A percentile compares a stretch with the other conserved stretches of the same genome.
phyloP scores from a whole-genome alignment of 2,329 filamentous ascomycete genomes.

The Neofusicoccum parvum region DNA sequence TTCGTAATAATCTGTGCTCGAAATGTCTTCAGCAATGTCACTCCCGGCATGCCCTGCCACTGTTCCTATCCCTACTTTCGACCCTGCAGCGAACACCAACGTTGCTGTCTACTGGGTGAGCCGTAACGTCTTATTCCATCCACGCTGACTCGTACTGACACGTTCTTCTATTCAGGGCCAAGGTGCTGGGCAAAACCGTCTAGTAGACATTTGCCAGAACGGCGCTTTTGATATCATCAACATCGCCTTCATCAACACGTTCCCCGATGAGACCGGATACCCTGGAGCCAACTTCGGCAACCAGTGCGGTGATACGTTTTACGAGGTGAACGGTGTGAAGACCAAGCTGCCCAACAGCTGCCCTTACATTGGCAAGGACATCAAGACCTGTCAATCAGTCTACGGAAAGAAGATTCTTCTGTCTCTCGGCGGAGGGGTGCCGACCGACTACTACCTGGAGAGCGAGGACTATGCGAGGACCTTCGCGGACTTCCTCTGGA shows the following conservation, averaged over 20 bases:
- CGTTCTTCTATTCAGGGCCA: conserved; percentile 46
- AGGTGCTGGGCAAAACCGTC: conserved; percentile 47
- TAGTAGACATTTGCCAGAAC: conserved; percentile 45
- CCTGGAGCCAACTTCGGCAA: conserved; percentile 67
- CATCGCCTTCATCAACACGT: conserved; percentile 63
- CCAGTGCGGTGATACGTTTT: conserved; percentile 59
- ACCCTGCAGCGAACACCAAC: conserved; percentile 44
- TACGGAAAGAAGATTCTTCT: conserved; percentile 71
- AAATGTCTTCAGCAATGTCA: conserved; percentile 42
- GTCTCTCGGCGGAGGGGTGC: conserved; percentile 65
- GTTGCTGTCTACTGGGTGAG: conserved; percentile 70
- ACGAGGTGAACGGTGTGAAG: conserved; percentile 52
- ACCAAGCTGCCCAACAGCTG: conserved; percentile 53
- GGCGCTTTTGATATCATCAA: conserved; percentile 55
- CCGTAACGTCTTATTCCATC: background rate
- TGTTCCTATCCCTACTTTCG: conserved; percentile 34
- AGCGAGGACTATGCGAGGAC: conserved; percentile 55
- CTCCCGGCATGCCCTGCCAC: conserved; percentile 31
- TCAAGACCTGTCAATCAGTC: conserved; percentile 60
- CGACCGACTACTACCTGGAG: conserved; percentile 60
- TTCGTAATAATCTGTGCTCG: conserved; percentile 32
- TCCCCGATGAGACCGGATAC: conserved; percentile 53
- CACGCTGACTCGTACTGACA: background rate
- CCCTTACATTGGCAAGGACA: conserved; percentile 43
- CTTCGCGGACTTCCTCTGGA: conserved; percentile 65